Evolutionary conservation across 306 rosid species (phyloP), one percentile per base, ranked within the genome.

Genomic region (Echinosophora koreensis): DNA sequence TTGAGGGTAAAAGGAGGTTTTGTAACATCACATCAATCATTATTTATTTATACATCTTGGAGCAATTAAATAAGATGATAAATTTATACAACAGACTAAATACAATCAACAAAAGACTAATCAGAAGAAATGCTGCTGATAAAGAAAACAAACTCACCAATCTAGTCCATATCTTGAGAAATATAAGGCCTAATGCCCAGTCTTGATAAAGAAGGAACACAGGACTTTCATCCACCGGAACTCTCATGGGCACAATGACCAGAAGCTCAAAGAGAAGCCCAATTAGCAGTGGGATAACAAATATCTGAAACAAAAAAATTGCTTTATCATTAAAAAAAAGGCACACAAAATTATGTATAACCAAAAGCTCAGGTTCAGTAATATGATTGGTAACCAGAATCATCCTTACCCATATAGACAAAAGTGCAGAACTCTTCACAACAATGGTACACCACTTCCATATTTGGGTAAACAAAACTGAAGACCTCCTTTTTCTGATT

Each of bases 131-230:
- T 5, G 57, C 28, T n/a, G 16, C 17, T 54, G 55, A 51, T 49
- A 35, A 73, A 18, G 59, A 44, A 76, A 66, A 62, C 18, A 76
- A 67, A 68, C 97, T 89, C 73, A 96, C 99, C 97, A 96, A 83
- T 92, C 99, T 91, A 77, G 99, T 96, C 99, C 99, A 96, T 69
- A 96, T 96, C 92, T 96, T 96, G 60, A 96, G 99, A 81, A 96
- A 92, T 77, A 96, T 96, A 76, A 96, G 95, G 67, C 99, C 99
- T 71, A 96, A 87, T 69, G 99, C 99, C 99, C 99, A 96, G 82
- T 96, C 99, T 78, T 96, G 99, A 83, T 96, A 96, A 74, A 96
- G 86, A 74, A 96, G 96, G 84, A 96, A 96, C 74, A 96, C 98
- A 49, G 99, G 99, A 87, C 98, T 96, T 79, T 96, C 99, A 87